A percentile compares a stretch with the other conserved stretches of the same genome.
phyloP scores from a whole-genome alignment of 2,329 filamentous ascomycete species.

The Sporothrix brunneoviolacea region DNA sequence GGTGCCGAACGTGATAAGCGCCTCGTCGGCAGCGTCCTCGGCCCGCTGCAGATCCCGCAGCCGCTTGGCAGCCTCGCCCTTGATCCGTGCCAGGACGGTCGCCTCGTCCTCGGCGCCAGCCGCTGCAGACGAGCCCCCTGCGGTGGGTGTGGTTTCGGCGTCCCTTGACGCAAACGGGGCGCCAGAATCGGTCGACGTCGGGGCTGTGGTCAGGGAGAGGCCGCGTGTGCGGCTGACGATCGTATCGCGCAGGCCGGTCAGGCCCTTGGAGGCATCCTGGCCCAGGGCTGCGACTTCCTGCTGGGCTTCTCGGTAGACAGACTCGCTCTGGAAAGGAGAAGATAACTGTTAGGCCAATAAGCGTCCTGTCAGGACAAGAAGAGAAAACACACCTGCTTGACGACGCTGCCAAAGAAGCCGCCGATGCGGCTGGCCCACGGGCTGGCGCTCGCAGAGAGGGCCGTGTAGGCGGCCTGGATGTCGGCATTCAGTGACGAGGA shows the following conservation, averaged over 20 bases:
- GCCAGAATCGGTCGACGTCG: constrained; percentile 21
- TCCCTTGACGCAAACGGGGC: constrained; percentile 1
- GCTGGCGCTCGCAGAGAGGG: constrained; percentile 79
- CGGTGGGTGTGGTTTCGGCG: constrained; percentile 38
- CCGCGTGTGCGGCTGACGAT: constrained; percentile 68
- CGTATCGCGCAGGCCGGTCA: constrained; percentile 61
- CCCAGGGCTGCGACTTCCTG: constrained; percentile 76
- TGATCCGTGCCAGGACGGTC: constrained; percentile 67
- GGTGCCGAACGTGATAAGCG: constrained; percentile 81
- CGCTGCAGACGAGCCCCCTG: constrained; percentile 20
- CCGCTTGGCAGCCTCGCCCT: constrained; percentile 69
- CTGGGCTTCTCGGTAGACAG: constrained; percentile 74
- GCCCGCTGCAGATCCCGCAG: constrained; percentile 85
- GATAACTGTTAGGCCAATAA: too few species aligned
- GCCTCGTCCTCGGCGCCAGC: constrained; percentile 30
- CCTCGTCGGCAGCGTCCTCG: constrained; percentile 94
- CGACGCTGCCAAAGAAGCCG: constrained; percentile 83
- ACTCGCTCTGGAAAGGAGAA: constrained; percentile 62
- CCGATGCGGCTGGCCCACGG: constrained; percentile 87
- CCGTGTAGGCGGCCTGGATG: constrained; percentile 90
- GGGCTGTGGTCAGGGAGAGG: constrained; percentile 54
- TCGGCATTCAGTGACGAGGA: constrained; percentile 67
- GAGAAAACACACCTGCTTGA: constrained; percentile 68
- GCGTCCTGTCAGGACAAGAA: constrained; percentile 15
- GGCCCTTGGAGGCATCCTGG: constrained; percentile 74